Evolutionary conservation across 140 eudicot species (phyloP), one percentile per base, ranked within the genome.

Genomic region (Anethum foeniculum): DNA sequence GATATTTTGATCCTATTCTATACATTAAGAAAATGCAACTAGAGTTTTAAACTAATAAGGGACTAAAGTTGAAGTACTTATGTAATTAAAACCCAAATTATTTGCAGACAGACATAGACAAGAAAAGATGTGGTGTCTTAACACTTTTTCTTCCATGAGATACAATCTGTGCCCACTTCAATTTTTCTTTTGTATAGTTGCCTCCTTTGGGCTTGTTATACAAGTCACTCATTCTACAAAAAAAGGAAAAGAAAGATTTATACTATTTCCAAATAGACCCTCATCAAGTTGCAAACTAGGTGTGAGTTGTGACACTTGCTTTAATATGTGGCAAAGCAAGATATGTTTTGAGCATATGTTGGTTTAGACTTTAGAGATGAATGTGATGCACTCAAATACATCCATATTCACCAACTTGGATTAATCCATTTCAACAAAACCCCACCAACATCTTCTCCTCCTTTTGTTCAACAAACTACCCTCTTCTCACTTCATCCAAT

Each of bases 331-430:
- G 64, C 79, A 75, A 75, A 75, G 25, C 64, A 46, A 47, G 60
- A 75, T 44, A 12, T 75, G 79, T 27, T 75, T 46, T 75, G 23
- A 14, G 62, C 51, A 75, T 75, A n/a, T 46, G 60, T 75, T 47
- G 79, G 79, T 75, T 75, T 75, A 47, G 79, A 46, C 62, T 75
- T 47, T 48, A 43, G 64, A 46, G 64, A 4, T 68, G n/a, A 68
- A 68, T 75, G 79, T 75, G 79, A 34, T 75, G 62, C 79, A 75
- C 79, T 47, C 74, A 75, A 49, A 75, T 30, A 75, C 79, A 75
- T 75, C 79, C 62, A 75, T 54, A 75, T 14, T 75, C 79, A 75
- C 79, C 79, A 27, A 75, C 79, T 47, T 47, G 41, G 79, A 75
- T 75, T 46, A 47, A 28, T 47, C 39, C 79, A 10, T 75, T 49